phyloP scores from a whole-genome alignment of 2,329 filamentous ascomycete species.

The Fusarium fracticaudum region DNA sequence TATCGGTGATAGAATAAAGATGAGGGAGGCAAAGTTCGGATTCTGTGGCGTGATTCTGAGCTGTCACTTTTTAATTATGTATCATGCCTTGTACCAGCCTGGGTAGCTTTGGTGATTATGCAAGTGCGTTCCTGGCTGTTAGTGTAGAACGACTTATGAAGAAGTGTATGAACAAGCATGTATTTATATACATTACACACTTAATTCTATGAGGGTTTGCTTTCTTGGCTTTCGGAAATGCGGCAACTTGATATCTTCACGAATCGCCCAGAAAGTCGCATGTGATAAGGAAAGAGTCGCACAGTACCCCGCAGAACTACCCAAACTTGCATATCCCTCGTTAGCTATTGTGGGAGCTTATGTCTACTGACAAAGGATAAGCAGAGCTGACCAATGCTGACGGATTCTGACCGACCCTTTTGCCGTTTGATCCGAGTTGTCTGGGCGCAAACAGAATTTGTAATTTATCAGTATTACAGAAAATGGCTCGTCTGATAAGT shows the following conservation, averaged over 20 bases:
- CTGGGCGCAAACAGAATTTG: not conserved
- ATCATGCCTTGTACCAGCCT: not conserved
- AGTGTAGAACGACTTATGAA: too few species aligned
- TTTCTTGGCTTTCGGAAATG: not conserved
- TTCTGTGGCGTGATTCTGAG: rapidly evolving
- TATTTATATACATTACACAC: not conserved
- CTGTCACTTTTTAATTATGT: not conserved
- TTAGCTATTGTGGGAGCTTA: not conserved
- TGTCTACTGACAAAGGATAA: not conserved
- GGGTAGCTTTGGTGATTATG: not conserved
- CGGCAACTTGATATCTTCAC: too few species aligned
- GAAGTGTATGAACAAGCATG: not conserved
- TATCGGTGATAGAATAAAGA: not conserved
- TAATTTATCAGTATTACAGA: not conserved
- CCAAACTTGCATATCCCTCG: too few species aligned
- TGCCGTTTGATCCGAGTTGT: not conserved
- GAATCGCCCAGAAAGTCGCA: too few species aligned
- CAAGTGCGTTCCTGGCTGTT: not conserved
- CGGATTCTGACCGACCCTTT: not conserved
- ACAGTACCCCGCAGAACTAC: too few species aligned
- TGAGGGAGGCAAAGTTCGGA: not conserved
- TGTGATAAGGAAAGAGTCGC: too few species aligned
- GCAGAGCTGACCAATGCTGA: not conserved
- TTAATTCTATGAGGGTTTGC: too few species aligned
- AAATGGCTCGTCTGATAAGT: not conserved